Base-by-base conservation (phyloP, 2,329 filamentous ascomycete species). In the Thelonectria rubi region DNA sequence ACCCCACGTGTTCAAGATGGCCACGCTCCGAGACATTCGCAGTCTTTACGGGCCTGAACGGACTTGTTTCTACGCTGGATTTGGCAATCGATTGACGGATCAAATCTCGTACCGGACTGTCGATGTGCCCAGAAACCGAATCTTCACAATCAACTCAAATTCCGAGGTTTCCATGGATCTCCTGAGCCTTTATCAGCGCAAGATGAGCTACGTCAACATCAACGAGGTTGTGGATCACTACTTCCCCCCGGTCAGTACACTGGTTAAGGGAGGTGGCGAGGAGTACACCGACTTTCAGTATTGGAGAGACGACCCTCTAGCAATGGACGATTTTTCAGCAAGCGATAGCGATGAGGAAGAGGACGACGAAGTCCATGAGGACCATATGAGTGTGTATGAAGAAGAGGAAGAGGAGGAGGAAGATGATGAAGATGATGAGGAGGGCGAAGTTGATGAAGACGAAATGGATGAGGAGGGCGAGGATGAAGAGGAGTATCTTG, bases 1-100 rank as follows among this genome's bases (percentile, higher is more conserved):
- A 76, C 96, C 95, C 0, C 94, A 99, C 74, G 93, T 99, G 8
- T 99, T 99, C 86, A 99, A 99, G 79, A 99, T 99, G 96, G 93
- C 95, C 2, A 99, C 95, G 65, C 81, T 99, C 18, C 89, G 95
- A 42, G 95, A 99, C 75, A 98, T 99, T 69, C 89, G 94, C 74
- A 92, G 90, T 60, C 84, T 99, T 0, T 99, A 97, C 73, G 89
- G 88, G 3, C 83, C 87, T 0, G 88, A 91, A 24, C 83, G 87
- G 43, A 93, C 89, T 17, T 94, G 95, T 0, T 99, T 99, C 74
- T 98, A 97, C 72, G 96, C 96, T 11, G 95, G 95, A 0, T 99
- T 98, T 73, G 95, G 96, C 60, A 99, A 99, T 76, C 89, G 95
- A 58, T 84, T 99, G 58, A 99, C 96, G 1, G 96, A 99, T 75